A percentile compares a stretch with the other conserved stretches of the same genome.
These are phyloP conservation scores for Botrytis hyacinthi DNA, from an alignment of 2,329 filamentous ascomycete species.

Conservation along the genomic window DNA sequence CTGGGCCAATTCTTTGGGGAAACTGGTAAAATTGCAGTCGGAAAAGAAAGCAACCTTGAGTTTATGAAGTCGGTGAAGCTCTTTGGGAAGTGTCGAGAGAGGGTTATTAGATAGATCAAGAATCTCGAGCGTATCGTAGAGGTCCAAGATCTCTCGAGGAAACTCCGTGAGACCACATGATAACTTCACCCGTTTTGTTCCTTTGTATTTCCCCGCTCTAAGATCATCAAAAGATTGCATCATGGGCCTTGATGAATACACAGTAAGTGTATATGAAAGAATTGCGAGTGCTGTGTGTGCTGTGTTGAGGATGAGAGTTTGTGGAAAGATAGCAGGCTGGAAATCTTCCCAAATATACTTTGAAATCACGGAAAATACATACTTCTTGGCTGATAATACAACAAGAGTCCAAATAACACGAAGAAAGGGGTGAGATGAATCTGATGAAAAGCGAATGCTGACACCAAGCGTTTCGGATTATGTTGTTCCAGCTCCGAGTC, in stretches of 20 bases:
- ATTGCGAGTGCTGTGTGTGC: background rate
- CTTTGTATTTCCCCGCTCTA: conserved; percentile 32
- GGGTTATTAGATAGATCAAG: conserved; percentile 50
- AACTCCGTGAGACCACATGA: conserved; percentile 37
- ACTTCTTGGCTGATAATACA: background rate
- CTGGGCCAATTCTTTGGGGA: conserved; percentile 44
- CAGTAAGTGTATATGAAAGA: background rate
- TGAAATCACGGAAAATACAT: background rate
- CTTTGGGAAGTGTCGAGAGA: conserved; percentile 43
- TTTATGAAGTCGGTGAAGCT: conserved; percentile 43
- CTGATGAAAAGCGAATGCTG: background rate
- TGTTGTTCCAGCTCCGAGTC: conserved; percentile 16
- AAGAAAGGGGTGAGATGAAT: conserved; percentile 3
- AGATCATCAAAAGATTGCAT: conserved; percentile 32
- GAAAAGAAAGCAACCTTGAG: conserved; percentile 50
- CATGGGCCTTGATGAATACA: background rate
- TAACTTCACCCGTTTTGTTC: conserved; percentile 34
- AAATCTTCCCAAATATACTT: background rate
- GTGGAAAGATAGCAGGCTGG: background rate
- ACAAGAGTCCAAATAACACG: background rate
- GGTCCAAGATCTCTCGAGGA: conserved; percentile 43
- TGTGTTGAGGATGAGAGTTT: background rate
- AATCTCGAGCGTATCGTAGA: conserved; percentile 45
- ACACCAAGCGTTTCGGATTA: background rate
- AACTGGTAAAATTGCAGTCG: conserved; percentile 45